Percentiles rank a stretch among this genome's conserved stretches.
phyloP scores from a whole-genome alignment of 352 stramenopile genomes.

The Phytopythium kandeliae region DNA sequence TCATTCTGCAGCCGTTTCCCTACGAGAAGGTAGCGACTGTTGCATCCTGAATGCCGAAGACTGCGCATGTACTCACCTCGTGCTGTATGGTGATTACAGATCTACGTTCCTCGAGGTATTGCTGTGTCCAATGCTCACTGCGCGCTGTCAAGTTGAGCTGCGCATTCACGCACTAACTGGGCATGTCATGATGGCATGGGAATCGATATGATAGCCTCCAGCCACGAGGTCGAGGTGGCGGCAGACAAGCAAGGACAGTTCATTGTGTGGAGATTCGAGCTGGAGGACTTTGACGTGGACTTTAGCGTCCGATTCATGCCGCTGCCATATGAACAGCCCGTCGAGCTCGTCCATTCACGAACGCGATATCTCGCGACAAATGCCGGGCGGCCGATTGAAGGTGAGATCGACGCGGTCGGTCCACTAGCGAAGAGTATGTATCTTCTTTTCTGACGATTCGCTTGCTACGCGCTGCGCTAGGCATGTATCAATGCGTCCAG shows the following conservation, averaged over 20 bases:
- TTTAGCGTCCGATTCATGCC: constrained; percentile 62
- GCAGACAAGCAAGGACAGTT: constrained; percentile 40
- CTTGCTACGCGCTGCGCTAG: constrained; percentile 1
- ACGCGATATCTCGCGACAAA: constrained; percentile 54
- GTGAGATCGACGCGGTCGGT: constrained; percentile 3
- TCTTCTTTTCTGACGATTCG: not conserved
- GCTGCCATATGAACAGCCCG: constrained; percentile 28
- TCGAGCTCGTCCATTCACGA: constrained; percentile 53
- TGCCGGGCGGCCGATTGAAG: constrained; percentile 51
- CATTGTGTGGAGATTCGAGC: constrained; percentile 80
- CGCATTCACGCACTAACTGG: no score
- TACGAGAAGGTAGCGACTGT: constrained; percentile 48
- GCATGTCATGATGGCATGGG: no score
- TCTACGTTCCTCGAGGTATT: constrained; percentile 7
- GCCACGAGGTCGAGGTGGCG: constrained; percentile 51
- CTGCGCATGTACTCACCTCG: not conserved
- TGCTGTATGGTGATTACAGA: not conserved
- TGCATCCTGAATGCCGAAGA: constrained; percentile 1
- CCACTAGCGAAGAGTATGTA: no score
- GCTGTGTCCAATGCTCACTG: no score
- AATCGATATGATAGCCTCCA: constrained; percentile 26
- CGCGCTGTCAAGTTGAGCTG: no score
- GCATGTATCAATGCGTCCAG: constrained; percentile 51
- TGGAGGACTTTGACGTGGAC: constrained; percentile 78
- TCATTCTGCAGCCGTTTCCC: constrained; percentile 77